Conservation (phyloP, 2,329 filamentous ascomycete genomes). For the Boeremia exigua region DNA sequence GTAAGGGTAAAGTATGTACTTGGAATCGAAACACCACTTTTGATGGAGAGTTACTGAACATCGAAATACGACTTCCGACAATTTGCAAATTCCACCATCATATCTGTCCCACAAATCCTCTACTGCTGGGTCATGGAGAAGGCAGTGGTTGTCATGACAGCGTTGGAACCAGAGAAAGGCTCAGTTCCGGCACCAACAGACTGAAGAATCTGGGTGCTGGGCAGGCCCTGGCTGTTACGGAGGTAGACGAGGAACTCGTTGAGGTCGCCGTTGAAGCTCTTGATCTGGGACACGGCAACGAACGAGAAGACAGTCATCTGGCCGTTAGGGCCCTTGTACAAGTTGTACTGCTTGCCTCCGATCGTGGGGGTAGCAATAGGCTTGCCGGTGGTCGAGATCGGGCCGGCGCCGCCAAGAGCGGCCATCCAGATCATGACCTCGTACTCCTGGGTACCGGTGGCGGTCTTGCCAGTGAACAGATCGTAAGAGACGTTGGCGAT, state of each 20-base stretch:
- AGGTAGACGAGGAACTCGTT: slow-evolving; percentile 65
- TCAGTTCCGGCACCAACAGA: slow-evolving; percentile 63
- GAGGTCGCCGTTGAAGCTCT: slow-evolving; percentile 63
- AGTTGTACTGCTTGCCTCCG: slow-evolving; percentile 61
- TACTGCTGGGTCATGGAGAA: slow-evolving; percentile 46
- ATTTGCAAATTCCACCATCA: background rate
- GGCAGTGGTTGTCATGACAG: slow-evolving; percentile 51
- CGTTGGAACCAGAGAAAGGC: slow-evolving; percentile 60
- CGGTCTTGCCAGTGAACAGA: slow-evolving; percentile 62
- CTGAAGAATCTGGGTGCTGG: slow-evolving; percentile 59
- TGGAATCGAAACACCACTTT: too few relatives aligned
- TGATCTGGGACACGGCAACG: slow-evolving; percentile 56
- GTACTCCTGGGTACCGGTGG: slow-evolving; percentile 57
- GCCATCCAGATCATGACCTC: slow-evolving; percentile 73
- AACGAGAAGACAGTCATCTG: slow-evolving; percentile 67
- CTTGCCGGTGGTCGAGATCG: slow-evolving; percentile 63
- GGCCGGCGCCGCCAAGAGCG: slow-evolving; percentile 63
- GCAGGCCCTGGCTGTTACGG: slow-evolving; percentile 55
- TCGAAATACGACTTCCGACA: too few relatives aligned
- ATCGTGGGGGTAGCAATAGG: slow-evolving; percentile 62
- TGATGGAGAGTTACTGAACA: too few relatives aligned
- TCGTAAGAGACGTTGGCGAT: slow-evolving; percentile 68
- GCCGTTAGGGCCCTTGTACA: slow-evolving; percentile 68
- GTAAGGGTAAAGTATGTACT: too few relatives aligned
- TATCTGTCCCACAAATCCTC: background rate